Evolutionary conservation across 1,284 basidiomycete species (phyloP), one percentile per base, ranked within the genome.

Genomic region (Ganoderma leucocontextum): DNA sequence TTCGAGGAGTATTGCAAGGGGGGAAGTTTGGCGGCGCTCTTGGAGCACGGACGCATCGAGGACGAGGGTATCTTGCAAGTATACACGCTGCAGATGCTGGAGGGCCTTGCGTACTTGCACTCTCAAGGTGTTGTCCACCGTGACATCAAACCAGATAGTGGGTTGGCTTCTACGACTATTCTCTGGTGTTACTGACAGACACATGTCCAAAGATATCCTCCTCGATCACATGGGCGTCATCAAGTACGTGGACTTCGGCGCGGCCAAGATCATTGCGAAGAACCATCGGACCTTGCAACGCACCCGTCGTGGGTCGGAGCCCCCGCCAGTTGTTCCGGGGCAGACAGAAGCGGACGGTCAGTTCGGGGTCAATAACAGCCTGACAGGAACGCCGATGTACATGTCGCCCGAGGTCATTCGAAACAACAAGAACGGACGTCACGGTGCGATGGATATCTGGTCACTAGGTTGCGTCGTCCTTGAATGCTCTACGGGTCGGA

Each of bases 361-460:
- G 33, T 62, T 62, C 87, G 69, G 69, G 9, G 86, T 88, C 80
- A 94, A 93, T 80, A 94, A 94, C 81, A 95, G 94, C 77, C 83
- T 98, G 41, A 98, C 97, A 2, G 98, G 98, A 15, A 99, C 98
- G 22, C 98, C 98, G 0, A 99, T 99, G 97, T 99, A 99, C 82
- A 98, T 99, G 95, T 97, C 96, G 12, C 98, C 98, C 1, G 98
- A 99, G 79, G 92, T 99, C 61, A 99, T 99, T 84, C 96, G 98
- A 82, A 96, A 92, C 75, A 93, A 95, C 74, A 91, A 86, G 73
- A 89, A 92, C 19, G 95, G 95, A 38, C 87, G 93, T 65, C 91
- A 95, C 70, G 97, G 97, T n/a, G 96, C 98, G 2, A 98, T 98
- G 91, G 98, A 99, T 78, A 92, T 99, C 58, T 99, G 98, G 98